Base-by-base conservation (phyloP, 768 basidiomycete species). In the Lepiota subincarnata region DNA sequence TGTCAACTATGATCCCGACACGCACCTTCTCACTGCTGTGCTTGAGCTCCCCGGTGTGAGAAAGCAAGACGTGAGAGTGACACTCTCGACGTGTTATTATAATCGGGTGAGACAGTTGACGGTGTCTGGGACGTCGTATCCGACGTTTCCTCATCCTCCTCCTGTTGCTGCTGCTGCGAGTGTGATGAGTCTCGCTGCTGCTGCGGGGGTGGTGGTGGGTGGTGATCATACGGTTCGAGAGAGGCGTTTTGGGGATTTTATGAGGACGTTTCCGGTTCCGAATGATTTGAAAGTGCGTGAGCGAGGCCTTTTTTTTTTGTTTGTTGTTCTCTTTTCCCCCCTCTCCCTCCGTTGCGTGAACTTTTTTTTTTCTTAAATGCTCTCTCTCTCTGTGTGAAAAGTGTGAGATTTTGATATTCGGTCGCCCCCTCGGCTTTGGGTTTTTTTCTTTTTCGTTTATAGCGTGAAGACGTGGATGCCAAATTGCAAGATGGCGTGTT, bases 11-110 rank as follows among this genome's bases (percentile, higher is more conserved):
- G 76, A 83, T 62, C 59, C 64, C 35, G 71, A 73, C 31, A 78
- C 74, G 47, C 73, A 74, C 64, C 62, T 73, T 36, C 68, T 87
- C 60, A 76, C 75, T 53, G 82, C 80, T 48, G 73, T 81, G 69
- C 77, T 87, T 62, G 86, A 89, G 67, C 71, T 89, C 26, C 87
- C 87, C 3, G 87, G 87, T 39, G 71, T 87, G 63, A 77, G 76
- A 62, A 78, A 73, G 57, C 65, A 66, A 57, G 81, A 87, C 60
- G 60, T 89, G 48, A 76, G 68, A 55, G 73, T 89, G 68, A 75
- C 74, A 46, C 75, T 90, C 51, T 77, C 79, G 46, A 82, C 78
- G 56, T 82, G 82, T 62, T 64, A 73, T 52, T 79, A 80, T 71
- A 88, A 81, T 58, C 75, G 81, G 56, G 75, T 81, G 57, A 83